Evolutionary conservation across 331 rosid species (phyloP), one percentile per base, ranked within the genome.

Genomic region (Rosa hybrid): DNA sequence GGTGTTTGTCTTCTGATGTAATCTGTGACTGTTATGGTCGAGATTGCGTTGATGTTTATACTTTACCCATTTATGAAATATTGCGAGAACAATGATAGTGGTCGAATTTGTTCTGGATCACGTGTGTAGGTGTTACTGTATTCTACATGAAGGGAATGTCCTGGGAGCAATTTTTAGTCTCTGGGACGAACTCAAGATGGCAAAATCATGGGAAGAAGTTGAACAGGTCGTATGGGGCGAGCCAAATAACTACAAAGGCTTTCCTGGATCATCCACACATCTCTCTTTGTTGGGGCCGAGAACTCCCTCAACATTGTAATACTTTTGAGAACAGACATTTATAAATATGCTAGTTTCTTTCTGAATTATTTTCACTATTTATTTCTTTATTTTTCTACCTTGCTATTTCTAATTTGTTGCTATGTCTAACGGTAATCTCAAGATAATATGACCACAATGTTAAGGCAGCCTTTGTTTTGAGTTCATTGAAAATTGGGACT

Each of bases 151-250:
- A 9, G 98, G 91, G 7, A 86, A 96, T 84, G 88, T 96, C 53
- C 77, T 93, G 89, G 97, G 98, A 80, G 98, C 98, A 50, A 84
- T 96, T 73, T 91, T 88, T 65, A 88, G 96, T 72, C 57, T 93
- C 57, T 96, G 98, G 98, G 80, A 84, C 8, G 90, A 93, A 72
- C 87, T 96, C 59, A 89, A 81, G 81, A 81, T 86, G 51, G 97
- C 92, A 39, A 56, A 88, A 51, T 89, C 99, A 30, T 96, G 99
- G 99, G 98, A 96, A 86, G 97, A 88, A 81, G 95, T 96, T 78
- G 98, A 96, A 86, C 87, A 81, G 41, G 74, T 77, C 0, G 98
- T 90, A 18, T 93, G 98, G 98, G 94, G 97, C 27, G 94, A 83
- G 53, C 83, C 93, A 77, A 93, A 93, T 82, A 82, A 82, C 81